Evolutionary conservation across 2,329 filamentous ascomycete genomes (phyloP).

Genomic region (Aureobasidium melanogenum): DNA sequence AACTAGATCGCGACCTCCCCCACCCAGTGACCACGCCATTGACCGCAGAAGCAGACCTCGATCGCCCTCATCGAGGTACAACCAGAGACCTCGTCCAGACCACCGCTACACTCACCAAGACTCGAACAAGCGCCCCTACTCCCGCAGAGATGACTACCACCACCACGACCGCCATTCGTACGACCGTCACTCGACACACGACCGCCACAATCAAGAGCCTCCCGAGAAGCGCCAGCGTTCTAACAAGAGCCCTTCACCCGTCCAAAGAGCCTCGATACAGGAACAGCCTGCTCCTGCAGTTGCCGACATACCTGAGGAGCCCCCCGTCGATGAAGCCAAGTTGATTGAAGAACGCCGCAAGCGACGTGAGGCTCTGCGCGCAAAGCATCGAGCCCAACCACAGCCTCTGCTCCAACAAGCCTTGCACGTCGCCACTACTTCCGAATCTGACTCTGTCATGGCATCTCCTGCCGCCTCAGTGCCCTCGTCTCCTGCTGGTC

Average conservation of each 20-base stretch:
- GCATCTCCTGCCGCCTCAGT: conserved; percentile 44
- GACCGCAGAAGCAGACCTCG: conserved; percentile 78
- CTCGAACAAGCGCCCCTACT: conserved; percentile 13
- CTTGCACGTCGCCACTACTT: background rate
- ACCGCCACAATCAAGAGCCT: background rate
- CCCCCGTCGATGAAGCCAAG: conserved; percentile 61
- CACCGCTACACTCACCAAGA: conserved; percentile 40
- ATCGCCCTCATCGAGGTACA: conserved; percentile 24
- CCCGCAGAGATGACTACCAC: conserved; percentile 51
- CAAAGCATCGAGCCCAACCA: conserved; percentile 62
- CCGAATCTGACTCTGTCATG: background rate
- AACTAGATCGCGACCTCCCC: conserved; percentile 61
- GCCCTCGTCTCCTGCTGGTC: conserved; percentile 26
- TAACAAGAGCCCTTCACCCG: conserved; percentile 15
- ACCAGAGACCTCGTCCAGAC: conserved; percentile 30
- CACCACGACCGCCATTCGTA: conserved; percentile 38
- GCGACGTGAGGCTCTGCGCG: conserved; percentile 73
- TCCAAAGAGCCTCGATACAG: background rate
- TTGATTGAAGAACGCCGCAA: conserved; percentile 79
- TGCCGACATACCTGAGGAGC: conserved; percentile 39
- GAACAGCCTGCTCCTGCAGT: conserved; percentile 31
- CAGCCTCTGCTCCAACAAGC: conserved; percentile 14
- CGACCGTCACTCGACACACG: background rate
- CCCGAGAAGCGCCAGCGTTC: conserved; percentile 11
- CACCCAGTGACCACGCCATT: conserved; percentile 72